Evolutionary conservation across 225 moss, liverwort and hornwort species (phyloP), one percentile per base, ranked within the genome.

Genomic region (Neckera pumila): DNA sequence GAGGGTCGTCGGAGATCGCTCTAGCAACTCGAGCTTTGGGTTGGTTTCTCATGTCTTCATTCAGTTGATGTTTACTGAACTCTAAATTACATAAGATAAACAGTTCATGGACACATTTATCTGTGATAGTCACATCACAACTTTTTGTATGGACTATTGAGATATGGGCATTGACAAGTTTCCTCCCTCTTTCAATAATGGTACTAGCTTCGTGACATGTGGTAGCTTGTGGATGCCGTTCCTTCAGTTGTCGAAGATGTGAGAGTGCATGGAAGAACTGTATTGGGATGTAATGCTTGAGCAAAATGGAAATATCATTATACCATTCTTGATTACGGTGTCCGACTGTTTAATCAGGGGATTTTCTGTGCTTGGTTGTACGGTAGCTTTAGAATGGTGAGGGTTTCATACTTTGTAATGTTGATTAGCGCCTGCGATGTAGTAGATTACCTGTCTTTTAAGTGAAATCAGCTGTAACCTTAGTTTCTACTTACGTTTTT

Each of bases 11-110:
- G 49, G 92, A 93, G 92, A 79, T 89, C 25, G 64, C 88, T 58
- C 86, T 93, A 62, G 90, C 92, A 86, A 78, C 90, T 88, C 88
- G 86, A 66, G 92, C 92, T 89, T 90, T 93, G 77, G 93, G 92
- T 93, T 76, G 36, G 86, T 88, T 86, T 57, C n/a, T 83, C 25
- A 38, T 79, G 76, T 65, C 54, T 75, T 49, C 74, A 86, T 71
- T 81, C 33, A 63, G 33, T 87, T 67, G 77, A 79, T 71, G 49
- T 64, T 64, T 69, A 26, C 17, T 51, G 42, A 65, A 33, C 57
- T 70, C 38, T 76, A 51, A 47, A 36, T 78, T 36, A 62, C 33
- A 21, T 62, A 53, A 61, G n/a, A 80, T 60, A 31, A 86, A 87
- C 26, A n/a, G 58, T 87, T 38, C 53, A 57, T 89, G 57, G 71